These are phyloP conservation scores for Schizochytrium sp. DNA, from an alignment of 108 stramenopile genomes.

Conservation along the genomic window DNA sequence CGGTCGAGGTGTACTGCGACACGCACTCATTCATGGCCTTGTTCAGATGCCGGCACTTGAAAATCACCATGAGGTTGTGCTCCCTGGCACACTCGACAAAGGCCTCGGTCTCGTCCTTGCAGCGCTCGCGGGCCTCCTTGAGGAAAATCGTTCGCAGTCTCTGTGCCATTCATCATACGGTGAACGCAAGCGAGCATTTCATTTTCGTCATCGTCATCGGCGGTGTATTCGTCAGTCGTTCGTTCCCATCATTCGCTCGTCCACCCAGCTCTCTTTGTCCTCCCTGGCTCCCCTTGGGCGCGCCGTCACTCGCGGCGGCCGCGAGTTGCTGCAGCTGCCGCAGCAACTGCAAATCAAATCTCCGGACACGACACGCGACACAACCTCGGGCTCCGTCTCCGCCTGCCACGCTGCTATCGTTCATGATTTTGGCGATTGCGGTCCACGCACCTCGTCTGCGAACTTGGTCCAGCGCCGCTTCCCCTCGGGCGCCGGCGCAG, in stretches of 20 bases:
- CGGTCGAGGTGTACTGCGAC: conserved; percentile 64
- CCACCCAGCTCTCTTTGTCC: no score
- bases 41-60: conserved; percentile 61
- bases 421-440: no score
- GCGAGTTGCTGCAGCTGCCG: no score
- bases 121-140: conserved; percentile 63
- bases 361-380: no score
- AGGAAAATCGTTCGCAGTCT: conserved; percentile 71
- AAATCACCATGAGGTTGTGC: conserved; percentile 67
- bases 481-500: background rate
- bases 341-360: no score
- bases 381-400: no score
- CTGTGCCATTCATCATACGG: conserved; percentile 21
- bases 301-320: no score
- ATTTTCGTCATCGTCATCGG: no score
- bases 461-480: background rate
- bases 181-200: background rate
- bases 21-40: conserved; percentile 70
- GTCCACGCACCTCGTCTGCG: background rate
- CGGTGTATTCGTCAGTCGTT: no score
- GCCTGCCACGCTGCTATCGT: no score
- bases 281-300: no score
- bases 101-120: conserved; percentile 44
- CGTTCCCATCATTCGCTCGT: no score
- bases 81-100: conserved; percentile 73